phyloP scores from a whole-genome alignment of 208 protist species.

The Lotmaria passim region DNA sequence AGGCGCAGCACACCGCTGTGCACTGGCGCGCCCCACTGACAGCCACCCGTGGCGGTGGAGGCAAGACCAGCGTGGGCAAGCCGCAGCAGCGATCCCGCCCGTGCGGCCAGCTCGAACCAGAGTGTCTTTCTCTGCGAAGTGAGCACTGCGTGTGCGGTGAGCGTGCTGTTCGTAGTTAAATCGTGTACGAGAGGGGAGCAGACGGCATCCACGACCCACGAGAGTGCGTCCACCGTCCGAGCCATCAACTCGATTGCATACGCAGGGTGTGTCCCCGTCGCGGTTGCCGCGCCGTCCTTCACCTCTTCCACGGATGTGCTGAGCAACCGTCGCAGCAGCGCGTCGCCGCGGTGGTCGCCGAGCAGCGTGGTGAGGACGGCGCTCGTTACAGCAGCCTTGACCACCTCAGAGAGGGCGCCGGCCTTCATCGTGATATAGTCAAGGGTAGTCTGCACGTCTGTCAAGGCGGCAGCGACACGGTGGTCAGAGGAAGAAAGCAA shows the following conservation, averaged over 20 bases:
- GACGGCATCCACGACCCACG: constrained; percentile 17
- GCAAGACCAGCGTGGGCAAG: background rate
- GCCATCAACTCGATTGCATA: constrained; percentile 3
- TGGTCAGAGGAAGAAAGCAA: too few relatives aligned
- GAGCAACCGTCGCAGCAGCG: background rate
- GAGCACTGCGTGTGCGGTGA: background rate
- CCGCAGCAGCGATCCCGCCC: constrained; percentile 2
- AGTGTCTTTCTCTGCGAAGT: background rate
- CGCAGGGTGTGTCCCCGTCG: too few relatives aligned
- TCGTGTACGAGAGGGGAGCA: constrained; percentile 3
- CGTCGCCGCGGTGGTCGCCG: background rate
- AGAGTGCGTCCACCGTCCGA: constrained; percentile 1
- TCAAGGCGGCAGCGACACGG: constrained; percentile 1
- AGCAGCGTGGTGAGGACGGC: background rate
- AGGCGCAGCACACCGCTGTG: background rate
- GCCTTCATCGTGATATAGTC: background rate
- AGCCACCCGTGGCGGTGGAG: background rate
- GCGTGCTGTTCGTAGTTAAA: background rate
- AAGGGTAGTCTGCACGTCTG: background rate
- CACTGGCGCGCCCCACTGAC: constrained; percentile 8
- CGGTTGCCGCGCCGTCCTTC: background rate
- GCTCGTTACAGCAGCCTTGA: background rate
- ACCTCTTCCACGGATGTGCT: background rate
- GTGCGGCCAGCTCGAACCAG: constrained; percentile 1
- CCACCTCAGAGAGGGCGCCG: background rate